Base-by-base conservation (phyloP, 2,329 filamentous ascomycete species). In the Ilyonectria robusta region DNA sequence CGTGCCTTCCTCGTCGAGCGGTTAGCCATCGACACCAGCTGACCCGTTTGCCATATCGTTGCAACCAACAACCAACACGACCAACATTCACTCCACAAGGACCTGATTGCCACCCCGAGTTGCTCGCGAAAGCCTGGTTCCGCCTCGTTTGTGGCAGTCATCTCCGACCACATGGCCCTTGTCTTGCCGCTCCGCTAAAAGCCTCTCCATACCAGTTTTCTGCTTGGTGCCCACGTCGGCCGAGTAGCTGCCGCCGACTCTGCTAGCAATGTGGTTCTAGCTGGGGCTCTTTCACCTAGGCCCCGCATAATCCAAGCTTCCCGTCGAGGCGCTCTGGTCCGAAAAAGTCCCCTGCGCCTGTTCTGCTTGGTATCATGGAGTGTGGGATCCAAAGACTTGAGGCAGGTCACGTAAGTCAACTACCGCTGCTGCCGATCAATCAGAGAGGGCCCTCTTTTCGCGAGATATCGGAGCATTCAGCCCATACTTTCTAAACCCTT, bases 371-470 rank as follows among this genome's bases (percentile, higher is more conserved):
- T 29, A 46, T 55, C 55, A 42, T 50, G 59, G 21, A 55, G 59
- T 17, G 50, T 26, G 48, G 59, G 59, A 62, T 62, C 40, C 50
- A 62, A 40, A 62, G 50, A 35, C 40, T 17, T 47, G 50, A 62
- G 29, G 59, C 31, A 55, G 19, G 15, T 42, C n/a, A 62, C 42
- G 50, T 35, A 48, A 15, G 19, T 40, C 50, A 48, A 62, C 40
- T 47, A 62, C 59, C 59, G 59, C 42, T 62, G 50, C 50, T 55
- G 59, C 59, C 59, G 50, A 62, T 55, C 59, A 37, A 62, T 55
- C 59, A 37, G 29, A 60, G 56, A 37, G 15, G 40, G 40, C 19
- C 59, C 50, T 62, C 50, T 26, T 31, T 46, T 55, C 50, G 40
- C 37, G 59, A 47, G 35, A 23, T 60, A 23, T 60, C 47, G 35